Evolutionary conservation across 1,284 basidiomycete genomes (phyloP).

Genomic region (Tilletia horrida): DNA sequence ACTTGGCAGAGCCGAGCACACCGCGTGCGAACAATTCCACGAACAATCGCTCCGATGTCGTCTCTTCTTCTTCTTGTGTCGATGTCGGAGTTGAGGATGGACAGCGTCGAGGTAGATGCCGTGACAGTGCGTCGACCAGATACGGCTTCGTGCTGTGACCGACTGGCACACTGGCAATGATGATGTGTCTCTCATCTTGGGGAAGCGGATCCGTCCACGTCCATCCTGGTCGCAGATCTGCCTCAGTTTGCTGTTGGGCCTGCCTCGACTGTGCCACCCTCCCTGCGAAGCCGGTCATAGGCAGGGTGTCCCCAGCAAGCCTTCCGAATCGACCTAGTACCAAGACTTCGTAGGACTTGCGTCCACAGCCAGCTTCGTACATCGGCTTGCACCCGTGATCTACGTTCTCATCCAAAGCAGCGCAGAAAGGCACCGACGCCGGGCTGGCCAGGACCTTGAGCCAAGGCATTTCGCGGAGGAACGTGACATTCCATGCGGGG

Average conservation of each 20-base stretch:
- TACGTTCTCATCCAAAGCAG: background rate
- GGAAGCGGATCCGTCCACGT: background rate
- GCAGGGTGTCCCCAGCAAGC: background rate
- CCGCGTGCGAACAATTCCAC: constrained; percentile 19
- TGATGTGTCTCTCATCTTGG: background rate
- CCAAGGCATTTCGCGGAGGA: constrained; percentile 24
- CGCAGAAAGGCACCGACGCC: background rate
- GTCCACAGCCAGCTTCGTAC: constrained; percentile 12
- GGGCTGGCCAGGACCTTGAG: constrained; percentile 24
- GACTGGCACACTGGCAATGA: constrained; percentile 15
- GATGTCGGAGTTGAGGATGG: background rate
- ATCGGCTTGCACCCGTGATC: constrained; percentile 18
- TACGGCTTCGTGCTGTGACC: constrained; percentile 15
- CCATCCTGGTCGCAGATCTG: background rate
- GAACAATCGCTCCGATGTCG: background rate
- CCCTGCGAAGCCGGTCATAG: constrained; percentile 4
- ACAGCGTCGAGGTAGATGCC: background rate
- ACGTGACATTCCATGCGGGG: constrained; percentile 19
- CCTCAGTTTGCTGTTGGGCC: background rate
- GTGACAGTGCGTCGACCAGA: background rate
- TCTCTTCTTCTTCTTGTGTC: background rate
- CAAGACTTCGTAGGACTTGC: constrained; percentile 28
- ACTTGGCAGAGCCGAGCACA: background rate
- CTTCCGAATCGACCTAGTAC: constrained; percentile 18
- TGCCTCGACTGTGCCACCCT: background rate